Conservation (phyloP, 495 filamentous ascomycete genomes). For the Platismatia glauca region DNA sequence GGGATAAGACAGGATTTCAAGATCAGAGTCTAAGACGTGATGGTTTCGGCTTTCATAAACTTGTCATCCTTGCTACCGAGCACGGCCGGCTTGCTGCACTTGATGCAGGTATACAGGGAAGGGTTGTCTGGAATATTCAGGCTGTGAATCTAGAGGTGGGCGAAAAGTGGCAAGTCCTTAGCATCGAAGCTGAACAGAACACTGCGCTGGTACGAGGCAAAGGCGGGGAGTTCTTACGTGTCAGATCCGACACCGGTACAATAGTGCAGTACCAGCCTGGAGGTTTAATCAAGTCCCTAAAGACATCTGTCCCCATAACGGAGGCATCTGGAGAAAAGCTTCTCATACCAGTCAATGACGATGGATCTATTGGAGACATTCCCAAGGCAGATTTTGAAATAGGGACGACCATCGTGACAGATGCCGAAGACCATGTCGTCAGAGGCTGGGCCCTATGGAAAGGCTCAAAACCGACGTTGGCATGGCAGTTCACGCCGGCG, state of each 20-base stretch:
- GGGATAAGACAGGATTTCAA: conserved; percentile 32
- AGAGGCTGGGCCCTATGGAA: conserved; percentile 46
- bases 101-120: conserved; percentile 64
- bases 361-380: conserved; percentile 19
- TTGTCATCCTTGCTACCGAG: conserved; percentile 71
- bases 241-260: conserved; percentile 42
- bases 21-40: conserved; percentile 57
- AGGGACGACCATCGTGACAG: conserved; percentile 46
- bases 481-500: conserved; percentile 70
- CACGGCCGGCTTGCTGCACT: conserved; percentile 72
- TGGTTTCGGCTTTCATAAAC: conserved; percentile 79
- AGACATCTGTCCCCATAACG: conserved; percentile 17
- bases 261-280: conserved; percentile 32
- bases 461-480: conserved; percentile 40
- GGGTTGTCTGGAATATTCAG: conserved; percentile 64
- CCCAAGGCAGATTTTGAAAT: conserved; percentile 11
- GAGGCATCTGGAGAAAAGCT: conserved; percentile 16
- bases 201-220: conserved; percentile 29
- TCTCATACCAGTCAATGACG: conserved; percentile 17
- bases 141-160: conserved; percentile 45
- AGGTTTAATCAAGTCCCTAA: conserved; percentile 8
- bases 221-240: conserved; percentile 31
- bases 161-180: conserved; percentile 56
- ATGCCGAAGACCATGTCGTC: conserved; percentile 48
- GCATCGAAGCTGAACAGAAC: conserved; percentile 52